Evolutionary conservation across 1,284 basidiomycete species (phyloP).

Genomic region (Cerrena zonata): DNA sequence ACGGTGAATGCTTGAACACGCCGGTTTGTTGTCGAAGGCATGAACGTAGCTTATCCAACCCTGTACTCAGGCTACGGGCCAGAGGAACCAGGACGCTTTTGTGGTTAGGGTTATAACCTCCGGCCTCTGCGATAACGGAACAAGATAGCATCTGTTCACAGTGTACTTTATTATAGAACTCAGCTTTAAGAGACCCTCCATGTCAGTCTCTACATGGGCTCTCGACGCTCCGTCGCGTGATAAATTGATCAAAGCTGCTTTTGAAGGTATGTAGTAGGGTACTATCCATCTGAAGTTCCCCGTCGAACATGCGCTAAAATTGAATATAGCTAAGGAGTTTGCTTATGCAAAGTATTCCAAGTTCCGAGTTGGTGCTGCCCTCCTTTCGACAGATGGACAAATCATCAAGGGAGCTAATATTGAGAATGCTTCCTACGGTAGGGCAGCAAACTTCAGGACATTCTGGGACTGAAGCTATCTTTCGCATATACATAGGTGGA

Average conservation of each 20-base stretch:
- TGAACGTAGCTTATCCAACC: too few species aligned
- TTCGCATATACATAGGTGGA: constrained; percentile 42
- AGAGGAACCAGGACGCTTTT: too few species aligned
- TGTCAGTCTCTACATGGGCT: constrained; percentile 22
- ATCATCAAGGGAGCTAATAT: constrained; percentile 82
- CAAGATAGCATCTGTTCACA: too few species aligned
- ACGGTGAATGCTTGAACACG: too few species aligned
- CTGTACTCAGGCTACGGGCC: too few species aligned
- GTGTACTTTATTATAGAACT: too few species aligned
- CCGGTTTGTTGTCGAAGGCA: too few species aligned
- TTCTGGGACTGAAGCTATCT: too few species aligned
- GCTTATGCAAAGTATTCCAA: constrained; percentile 78
- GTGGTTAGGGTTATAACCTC: too few species aligned
- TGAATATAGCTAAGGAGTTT: constrained; percentile 45
- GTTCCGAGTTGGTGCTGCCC: constrained; percentile 83
- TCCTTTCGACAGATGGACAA: constrained; percentile 63
- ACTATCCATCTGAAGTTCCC: background rate
- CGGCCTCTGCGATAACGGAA: too few species aligned
- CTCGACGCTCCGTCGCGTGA: constrained; percentile 21
- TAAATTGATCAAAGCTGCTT: constrained; percentile 29
- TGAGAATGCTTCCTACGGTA: constrained; percentile 88
- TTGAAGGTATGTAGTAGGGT: constrained; percentile 29
- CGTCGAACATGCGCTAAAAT: background rate
- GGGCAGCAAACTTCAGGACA: too few species aligned
- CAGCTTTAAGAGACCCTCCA: too few species aligned